Percentiles rank a stretch among this genome's conserved stretches.
Evolutionary conservation across 2,329 filamentous ascomycete genomes (phyloP).

Genomic region (Fusarium beomiforme): DNA sequence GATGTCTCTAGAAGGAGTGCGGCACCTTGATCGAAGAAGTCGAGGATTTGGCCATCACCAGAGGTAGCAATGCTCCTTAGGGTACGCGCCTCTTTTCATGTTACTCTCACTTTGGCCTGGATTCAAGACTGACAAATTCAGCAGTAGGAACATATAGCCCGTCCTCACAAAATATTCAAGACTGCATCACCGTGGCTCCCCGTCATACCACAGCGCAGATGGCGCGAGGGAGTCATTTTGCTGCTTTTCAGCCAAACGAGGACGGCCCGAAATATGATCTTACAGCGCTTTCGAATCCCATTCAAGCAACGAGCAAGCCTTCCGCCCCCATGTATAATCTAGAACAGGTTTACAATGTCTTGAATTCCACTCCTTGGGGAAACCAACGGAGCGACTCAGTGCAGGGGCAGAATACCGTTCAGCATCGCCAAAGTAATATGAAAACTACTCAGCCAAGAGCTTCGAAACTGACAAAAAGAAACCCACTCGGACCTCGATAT

Average conservation of each 20-base stretch:
- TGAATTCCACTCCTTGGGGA: background rate
- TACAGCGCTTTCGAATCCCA: background rate
- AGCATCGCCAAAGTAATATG: background rate
- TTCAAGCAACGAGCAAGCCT: background rate
- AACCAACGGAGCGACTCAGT: background rate
- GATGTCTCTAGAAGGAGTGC: background rate
- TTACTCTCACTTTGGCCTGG: background rate
- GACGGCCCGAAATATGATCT: constrained; percentile 1
- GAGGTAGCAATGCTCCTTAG: constrained; percentile 10
- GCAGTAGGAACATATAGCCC: constrained; percentile 5
- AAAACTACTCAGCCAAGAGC: background rate
- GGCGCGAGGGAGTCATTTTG: background rate
- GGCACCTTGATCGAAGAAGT: background rate
- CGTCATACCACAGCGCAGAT: background rate
- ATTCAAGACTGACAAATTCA: background rate
- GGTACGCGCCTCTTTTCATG: background rate
- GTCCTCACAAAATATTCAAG: background rate
- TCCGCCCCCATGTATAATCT: background rate
- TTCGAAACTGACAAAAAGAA: background rate
- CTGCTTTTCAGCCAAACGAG: background rate
- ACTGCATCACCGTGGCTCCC: background rate
- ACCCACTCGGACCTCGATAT: background rate
- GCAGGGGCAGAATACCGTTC: background rate
- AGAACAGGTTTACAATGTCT: constrained; percentile 3
- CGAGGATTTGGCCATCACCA: background rate